Conservation (phyloP, 192 early-diverging fungal genomes). For the Mortierella hygrophila region DNA sequence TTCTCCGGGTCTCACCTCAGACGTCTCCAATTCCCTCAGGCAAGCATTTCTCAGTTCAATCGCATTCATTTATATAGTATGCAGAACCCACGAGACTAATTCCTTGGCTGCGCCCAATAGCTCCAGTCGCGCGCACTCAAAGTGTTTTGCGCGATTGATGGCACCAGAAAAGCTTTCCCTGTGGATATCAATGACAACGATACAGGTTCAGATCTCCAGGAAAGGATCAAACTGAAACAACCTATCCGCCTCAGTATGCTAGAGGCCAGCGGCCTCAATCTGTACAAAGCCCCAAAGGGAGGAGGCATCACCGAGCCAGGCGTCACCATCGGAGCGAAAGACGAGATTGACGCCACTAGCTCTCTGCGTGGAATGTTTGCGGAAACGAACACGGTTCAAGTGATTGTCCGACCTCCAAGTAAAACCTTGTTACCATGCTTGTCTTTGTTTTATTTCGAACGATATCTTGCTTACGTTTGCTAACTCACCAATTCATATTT, state of each 20-base stretch:
- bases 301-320: slow-evolving; percentile 31
- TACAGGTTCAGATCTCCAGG: too few species aligned
- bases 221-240: too few species aligned
- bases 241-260: too few species aligned
- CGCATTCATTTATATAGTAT: background rate
- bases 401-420: slow-evolving; percentile 37
- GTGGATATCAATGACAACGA: too few species aligned
- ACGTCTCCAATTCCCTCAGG: slow-evolving; percentile 24
- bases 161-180: too few species aligned
- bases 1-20: slow-evolving; percentile 5
- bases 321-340: slow-evolving; percentile 25
- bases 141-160: background rate
- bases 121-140: background rate
- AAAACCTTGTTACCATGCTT: slow-evolving; percentile 10
- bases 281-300: slow-evolving; percentile 20
- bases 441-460: background rate
- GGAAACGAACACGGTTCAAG: slow-evolving; percentile 29
- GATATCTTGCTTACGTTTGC: slow-evolving; percentile 13
- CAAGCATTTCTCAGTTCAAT: slow-evolving; percentile 10
- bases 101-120: background rate
- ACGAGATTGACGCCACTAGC: slow-evolving; percentile 22
- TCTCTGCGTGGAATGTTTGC: slow-evolving; percentile 35
- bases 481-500: slow-evolving; percentile 10
- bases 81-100: background rate
- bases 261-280: background rate